A percentile compares a stretch with the other conserved stretches of the same genome.
Conservation (phyloP, 179 eudicot genomes). For the Beta macrorhiza region DNA sequence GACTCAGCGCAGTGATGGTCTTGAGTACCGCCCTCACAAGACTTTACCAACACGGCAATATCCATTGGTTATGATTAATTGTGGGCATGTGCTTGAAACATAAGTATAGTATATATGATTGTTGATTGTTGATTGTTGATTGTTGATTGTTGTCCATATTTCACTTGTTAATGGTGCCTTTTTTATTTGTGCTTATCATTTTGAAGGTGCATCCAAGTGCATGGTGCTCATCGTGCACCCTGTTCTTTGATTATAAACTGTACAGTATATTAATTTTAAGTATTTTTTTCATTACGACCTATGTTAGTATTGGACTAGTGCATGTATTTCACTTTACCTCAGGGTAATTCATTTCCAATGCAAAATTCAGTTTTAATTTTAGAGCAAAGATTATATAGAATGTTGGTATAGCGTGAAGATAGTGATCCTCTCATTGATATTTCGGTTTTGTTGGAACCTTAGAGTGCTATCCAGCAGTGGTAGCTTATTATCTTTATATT, state of each 20-base stretch:
- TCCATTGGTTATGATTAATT: background rate
- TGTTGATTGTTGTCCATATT: background rate
- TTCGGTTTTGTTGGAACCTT: background rate
- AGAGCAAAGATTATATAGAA: slow-evolving; percentile 1
- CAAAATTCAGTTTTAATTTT: background rate
- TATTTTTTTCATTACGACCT: too few species aligned
- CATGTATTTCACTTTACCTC: background rate
- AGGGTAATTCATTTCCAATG: background rate
- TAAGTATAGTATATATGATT: background rate
- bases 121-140: background rate
- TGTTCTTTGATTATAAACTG: too few species aligned
- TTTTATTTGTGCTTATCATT: background rate
- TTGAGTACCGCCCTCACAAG: too few species aligned
- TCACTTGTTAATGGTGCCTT: background rate
- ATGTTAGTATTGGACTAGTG: background rate
- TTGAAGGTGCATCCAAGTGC: background rate
- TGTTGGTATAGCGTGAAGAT: background rate
- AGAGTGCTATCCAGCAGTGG: background rate
- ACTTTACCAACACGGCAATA: too few species aligned
- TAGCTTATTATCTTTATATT: slow-evolving; percentile 20
- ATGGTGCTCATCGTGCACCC: background rate
- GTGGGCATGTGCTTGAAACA: background rate
- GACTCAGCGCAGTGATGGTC: too few species aligned
- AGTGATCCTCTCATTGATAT: background rate
- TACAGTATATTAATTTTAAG: too few species aligned